Base-by-base conservation (phyloP, 2,329 filamentous ascomycete genomes). In the Exophiala oligosperma region DNA sequence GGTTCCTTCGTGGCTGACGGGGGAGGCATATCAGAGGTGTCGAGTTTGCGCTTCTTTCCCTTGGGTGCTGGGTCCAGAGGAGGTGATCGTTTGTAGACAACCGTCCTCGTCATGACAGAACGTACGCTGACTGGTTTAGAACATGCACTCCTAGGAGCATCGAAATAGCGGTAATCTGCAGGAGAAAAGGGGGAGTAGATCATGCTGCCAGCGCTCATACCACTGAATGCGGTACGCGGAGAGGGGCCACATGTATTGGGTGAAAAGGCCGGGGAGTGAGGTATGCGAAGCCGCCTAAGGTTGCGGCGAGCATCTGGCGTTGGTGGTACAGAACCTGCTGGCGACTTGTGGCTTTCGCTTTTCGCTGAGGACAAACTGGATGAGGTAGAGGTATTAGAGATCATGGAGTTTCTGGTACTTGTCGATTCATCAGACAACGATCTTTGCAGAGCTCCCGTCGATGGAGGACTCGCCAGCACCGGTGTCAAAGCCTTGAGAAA, bases 61-160 rank as follows among this genome's bases (percentile, higher is more conserved):
- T 92, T 92, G 6, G 92, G 93, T 38, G 92, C 91, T 24, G 92
- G 90, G 65, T 92, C 90, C 77, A 97, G 90, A 64, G 87, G 81
- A 61, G 70, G 81, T 71, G 89, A 72, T 53, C 79, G 76, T 68
- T 90, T 96, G 75, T 95, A 96, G 41, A 91, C 96, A 59, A 96
- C 90, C 14, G 92, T 97, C 66, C 92, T 84, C n/a, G 92, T 97
- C 53, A 97, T 90, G 3, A 97, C 91, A 73, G 97, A 92, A 54
- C 91, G 82, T 58, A 97, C 91, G 70, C 82, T 86, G 54, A 87
- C 82, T 14, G 77, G 82, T 60, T 87, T 84, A 56, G 87, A 79
- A 67, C 81, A 86, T 32, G 86, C 85, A 64, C 81, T 82, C 41
- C 83, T 78, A n/a, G 82, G 75, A 53, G 76, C 74, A 54, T 88